These are phyloP conservation scores for Colletotrichum orbiculare DNA, from an alignment of 2,329 filamentous ascomycete species.

Conservation along the genomic window DNA sequence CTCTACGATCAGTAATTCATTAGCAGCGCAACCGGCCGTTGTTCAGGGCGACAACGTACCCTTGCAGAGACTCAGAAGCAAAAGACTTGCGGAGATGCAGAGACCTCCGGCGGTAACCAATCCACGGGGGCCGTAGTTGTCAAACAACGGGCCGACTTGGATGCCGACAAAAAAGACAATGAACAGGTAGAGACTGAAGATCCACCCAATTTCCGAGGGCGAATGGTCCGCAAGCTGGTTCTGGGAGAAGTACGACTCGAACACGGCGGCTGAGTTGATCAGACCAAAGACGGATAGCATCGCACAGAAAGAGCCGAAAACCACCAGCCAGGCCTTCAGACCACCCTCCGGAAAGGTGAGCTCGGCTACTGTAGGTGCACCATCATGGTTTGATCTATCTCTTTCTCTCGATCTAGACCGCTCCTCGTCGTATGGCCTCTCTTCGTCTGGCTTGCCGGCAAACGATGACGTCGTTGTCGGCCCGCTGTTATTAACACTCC, in stretches of 20 bases:
- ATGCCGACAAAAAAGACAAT: slow-evolving; percentile 85
- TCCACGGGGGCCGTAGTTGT: slow-evolving; percentile 75
- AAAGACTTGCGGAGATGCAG: slow-evolving; percentile 68
- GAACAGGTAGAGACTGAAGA: slow-evolving; percentile 85
- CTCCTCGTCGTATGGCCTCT: slow-evolving; percentile 1
- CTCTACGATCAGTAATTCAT: slow-evolving; percentile 44
- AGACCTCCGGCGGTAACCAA: slow-evolving; percentile 75
- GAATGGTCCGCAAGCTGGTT: slow-evolving; percentile 77
- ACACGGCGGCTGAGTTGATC: slow-evolving; percentile 80
- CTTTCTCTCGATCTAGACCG: slow-evolving; percentile 6
- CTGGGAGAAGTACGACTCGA: slow-evolving; percentile 79
- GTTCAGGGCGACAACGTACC: slow-evolving; percentile 45
- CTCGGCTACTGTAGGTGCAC: slow-evolving; percentile 7
- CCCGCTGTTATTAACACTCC: neutral
- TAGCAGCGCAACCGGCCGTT: too few species aligned
- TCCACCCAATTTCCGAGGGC: slow-evolving; percentile 82
- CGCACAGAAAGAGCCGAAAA: slow-evolving; percentile 79
- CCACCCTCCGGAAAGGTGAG: slow-evolving; percentile 74
- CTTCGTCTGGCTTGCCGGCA: neutral
- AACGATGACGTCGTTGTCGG: neutral
- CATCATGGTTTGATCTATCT: neutral
- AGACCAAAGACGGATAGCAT: slow-evolving; percentile 78
- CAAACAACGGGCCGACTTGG: slow-evolving; percentile 85
- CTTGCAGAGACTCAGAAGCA: slow-evolving; percentile 76
- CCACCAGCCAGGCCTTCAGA: slow-evolving; percentile 77